Base-by-base conservation (phyloP, 2,329 filamentous ascomycete genomes). In the Dichotomopilus funicola region DNA sequence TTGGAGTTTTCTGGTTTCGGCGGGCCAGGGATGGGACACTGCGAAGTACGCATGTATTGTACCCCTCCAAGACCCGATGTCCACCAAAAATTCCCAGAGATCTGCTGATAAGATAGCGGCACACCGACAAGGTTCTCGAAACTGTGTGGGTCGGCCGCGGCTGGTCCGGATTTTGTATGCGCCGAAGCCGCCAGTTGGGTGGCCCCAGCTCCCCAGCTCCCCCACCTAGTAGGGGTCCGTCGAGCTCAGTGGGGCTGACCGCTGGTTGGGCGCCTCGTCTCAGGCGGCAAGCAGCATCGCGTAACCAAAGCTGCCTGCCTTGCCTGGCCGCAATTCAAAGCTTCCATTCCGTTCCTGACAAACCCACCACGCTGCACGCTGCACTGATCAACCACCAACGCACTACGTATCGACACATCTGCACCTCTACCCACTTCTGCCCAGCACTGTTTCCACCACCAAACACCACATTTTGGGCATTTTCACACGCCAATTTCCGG, bases 241-340 rank as follows among this genome's bases (percentile, higher is more conserved):
- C 12, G 9, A 61, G 66, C 64, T 58, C 13, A 27, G 53, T 56
- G 53, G 57, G 51, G 53, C 55, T 58, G 59, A 54, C 53, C 51
- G 55, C 59, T 59, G 55, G 55, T 59, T 56, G 59, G 57, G 54
- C 58, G 58, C 60, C 69, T 61, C 54, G 59, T 53, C 58, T 53
- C 57, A 61, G 62, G 62, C 62, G 61, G 59, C 62, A 61, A 62
- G 56, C 49, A 66, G 71, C 70, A 58, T 76, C 73, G 70, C 73
- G 74, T 76, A 76, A 64, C 62, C 60, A 59, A 59, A 62, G 60
- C 60, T 62, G 59, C 56, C 60, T 60, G 54, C 54, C 54, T 55
- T 58, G 53, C 54, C 51, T 50, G 51, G 51, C 54, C 55, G 49
- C 56, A 52, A 56, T 56, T 44, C 53, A 40, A 59, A 62, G 57